Evolutionary conservation across 2,329 filamentous ascomycete genomes (phyloP), one percentile per base, ranked within the genome.

Genomic region (Magnaporthiopsis rhizophila): DNA sequence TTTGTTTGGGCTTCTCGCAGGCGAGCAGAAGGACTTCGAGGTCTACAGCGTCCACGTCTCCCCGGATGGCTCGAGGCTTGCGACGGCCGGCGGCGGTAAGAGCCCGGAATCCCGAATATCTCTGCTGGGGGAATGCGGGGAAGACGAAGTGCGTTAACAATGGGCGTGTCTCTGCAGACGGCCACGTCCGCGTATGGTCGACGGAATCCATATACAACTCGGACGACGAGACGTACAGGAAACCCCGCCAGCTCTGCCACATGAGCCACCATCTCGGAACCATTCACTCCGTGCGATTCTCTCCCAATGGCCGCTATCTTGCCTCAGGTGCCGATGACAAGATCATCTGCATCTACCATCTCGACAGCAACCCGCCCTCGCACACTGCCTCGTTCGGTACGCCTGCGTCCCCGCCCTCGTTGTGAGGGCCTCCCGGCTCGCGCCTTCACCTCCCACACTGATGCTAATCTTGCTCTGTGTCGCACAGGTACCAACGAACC

Each of bases 211-310:
- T 99, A 73, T 89, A 92, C 74, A 90, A 91, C 71, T 89, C 92
- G 67, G 83, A 87, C 68, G 86, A 94, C 69, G 79, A 86, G 45
- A 82, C 83, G 66, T 93, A 89, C 77, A 83, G 81, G 64, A 89
- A 87, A 72, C 94, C 96, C 61, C 92, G 91, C 72, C 96, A 99
- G 81, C 86, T 99, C 71, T 96, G 94, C 70, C 94, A 96, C 72
- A 95, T 99, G 86, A 98, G 92, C 85, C 93, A 98, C 74, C 95
- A 99, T 76, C 93, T 96, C 3, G 95, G 94, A 69, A 98, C 94
- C 24, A 97, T 98, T 67, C 94, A 97, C 77, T 92, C 94, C 0
- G 95, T 99, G 68, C 90, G 96, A 69, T 99, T 98, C 80, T 98
- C 95, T 12, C 89, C 92, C 34, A 97, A 96, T 73, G 91, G 92